Conservation (phyloP, 2,329 filamentous ascomycete genomes). For the Penicillium sp. region DNA sequence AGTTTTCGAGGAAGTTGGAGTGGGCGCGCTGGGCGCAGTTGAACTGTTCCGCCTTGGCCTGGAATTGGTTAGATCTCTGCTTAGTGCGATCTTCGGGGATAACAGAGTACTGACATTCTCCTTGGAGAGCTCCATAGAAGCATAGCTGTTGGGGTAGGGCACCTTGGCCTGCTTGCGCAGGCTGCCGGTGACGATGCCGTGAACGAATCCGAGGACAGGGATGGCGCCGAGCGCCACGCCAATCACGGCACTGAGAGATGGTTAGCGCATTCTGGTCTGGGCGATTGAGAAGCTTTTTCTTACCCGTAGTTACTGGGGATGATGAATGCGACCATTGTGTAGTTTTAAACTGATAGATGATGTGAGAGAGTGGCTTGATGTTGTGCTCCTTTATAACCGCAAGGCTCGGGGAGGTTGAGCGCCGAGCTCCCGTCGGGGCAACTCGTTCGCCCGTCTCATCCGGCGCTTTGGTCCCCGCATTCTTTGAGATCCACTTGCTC, state of each 20-base stretch:
- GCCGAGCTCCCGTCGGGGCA: slow-evolving; percentile 9
- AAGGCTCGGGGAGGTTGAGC: neutral
- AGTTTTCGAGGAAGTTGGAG: slow-evolving; percentile 63
- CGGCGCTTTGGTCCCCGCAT: neutral
- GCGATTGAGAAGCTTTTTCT: slow-evolving; percentile 11
- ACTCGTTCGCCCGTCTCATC: slow-evolving; percentile 13
- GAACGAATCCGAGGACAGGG: slow-evolving; percentile 54
- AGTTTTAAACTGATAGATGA: neutral
- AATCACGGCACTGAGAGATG: slow-evolving; percentile 54
- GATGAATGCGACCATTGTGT: slow-evolving; percentile 43
- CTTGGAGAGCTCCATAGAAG: slow-evolving; percentile 56
- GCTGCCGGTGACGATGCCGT: slow-evolving; percentile 48
- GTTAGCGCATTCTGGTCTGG: slow-evolving; percentile 1
- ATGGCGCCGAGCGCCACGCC: slow-evolving; percentile 56
- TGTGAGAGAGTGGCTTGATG: neutral
- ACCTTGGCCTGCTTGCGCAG: slow-evolving; percentile 56
- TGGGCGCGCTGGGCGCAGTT: slow-evolving; percentile 59
- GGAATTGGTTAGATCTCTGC: slow-evolving; percentile 2
- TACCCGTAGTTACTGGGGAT: slow-evolving; percentile 54
- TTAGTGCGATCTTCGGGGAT: neutral
- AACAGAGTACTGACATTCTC: slow-evolving; percentile 35
- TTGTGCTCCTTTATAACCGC: slow-evolving; percentile 11
- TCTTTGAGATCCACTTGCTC: neutral
- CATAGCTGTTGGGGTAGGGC: slow-evolving; percentile 61
- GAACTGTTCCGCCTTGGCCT: slow-evolving; percentile 49